These are phyloP conservation scores for Microdochium trichocladiopsis DNA, from an alignment of 2,329 filamentous ascomycete genomes.

Conservation along the genomic window DNA sequence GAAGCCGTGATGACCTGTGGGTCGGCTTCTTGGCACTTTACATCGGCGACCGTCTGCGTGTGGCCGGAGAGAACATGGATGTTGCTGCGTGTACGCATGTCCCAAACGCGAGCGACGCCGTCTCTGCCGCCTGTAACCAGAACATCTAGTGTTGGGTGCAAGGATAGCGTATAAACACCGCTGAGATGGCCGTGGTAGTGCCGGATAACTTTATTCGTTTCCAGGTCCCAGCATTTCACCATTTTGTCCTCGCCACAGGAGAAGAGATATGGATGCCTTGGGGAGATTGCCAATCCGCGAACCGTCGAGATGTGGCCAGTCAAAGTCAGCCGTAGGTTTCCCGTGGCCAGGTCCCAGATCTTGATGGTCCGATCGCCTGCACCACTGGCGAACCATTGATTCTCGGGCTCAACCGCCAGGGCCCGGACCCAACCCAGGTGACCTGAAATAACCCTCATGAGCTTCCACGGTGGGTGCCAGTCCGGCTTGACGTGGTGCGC, in stretches of 20 bases:
- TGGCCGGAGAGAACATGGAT: slow-evolving; percentile 90
- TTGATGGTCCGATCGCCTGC: slow-evolving; percentile 96
- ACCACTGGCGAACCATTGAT: slow-evolving; percentile 95
- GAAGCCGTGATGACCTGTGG: slow-evolving; percentile 94
- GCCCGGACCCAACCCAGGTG: slow-evolving; percentile 92
- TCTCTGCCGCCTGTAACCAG: slow-evolving; percentile 92
- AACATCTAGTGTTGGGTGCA: slow-evolving; percentile 94
- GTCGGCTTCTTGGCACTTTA: slow-evolving; percentile 92
- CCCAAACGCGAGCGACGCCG: slow-evolving; percentile 92
- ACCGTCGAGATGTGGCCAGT: slow-evolving; percentile 95
- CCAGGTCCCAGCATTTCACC: slow-evolving; percentile 99
- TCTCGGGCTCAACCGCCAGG: slow-evolving; percentile 88
- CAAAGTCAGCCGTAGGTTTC: slow-evolving; percentile 74
- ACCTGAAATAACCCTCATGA: slow-evolving; percentile 95
- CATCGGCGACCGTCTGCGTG: slow-evolving; percentile 79
- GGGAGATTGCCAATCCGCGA: slow-evolving; percentile 83
- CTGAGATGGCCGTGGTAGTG: slow-evolving; percentile 97
- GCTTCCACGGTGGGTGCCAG: slow-evolving; percentile 97
- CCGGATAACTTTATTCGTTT: slow-evolving; percentile 98
- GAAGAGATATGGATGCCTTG: slow-evolving; percentile 92
- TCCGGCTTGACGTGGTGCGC: slow-evolving; percentile 62
- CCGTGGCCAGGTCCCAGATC: slow-evolving; percentile 93
- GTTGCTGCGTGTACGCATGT: slow-evolving; percentile 95
- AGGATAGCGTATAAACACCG: slow-evolving; percentile 84
- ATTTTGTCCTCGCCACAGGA: slow-evolving; percentile 99